Base-by-base conservation (phyloP, 2,329 filamentous ascomycete species). In the Diplodia seriata region DNA sequence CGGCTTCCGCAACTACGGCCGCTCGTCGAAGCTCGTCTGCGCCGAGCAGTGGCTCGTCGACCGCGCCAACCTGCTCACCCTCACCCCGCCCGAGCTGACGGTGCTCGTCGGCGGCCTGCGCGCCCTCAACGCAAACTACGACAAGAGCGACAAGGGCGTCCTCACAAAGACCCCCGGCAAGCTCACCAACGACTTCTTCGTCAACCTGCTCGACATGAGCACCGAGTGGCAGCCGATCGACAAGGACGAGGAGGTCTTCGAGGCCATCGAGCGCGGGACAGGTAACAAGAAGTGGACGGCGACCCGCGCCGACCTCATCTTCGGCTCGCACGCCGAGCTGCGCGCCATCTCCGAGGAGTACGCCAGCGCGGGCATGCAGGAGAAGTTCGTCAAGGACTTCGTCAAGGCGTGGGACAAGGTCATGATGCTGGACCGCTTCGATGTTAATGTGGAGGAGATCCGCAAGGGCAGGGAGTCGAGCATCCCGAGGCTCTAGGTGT, bases 101-200 rank as follows among this genome's bases (percentile, higher is more conserved):
- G 91, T 86, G 5, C 84, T 93, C 0, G 78, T 93, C 26, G 91
- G 91, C 71, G 91, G 91, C 77, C 82, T 94, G 66, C 90, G 91
- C 72, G 86, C 84, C 1, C 82, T 94, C 64, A 86, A 87, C 75
- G 82, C 86, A 76, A 94, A 93, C 83, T 91, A 84, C 70, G 90
- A 93, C 72, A 88, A 88, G 51, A 91, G 90, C 0, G 76, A 82
- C 29, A 79, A 86, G 68, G 91, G 91, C 69, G 85, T 93, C 68
- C 84, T 93, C 74, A 94, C 91, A 68, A 83, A 84, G 72, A 83
- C 82, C 8, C 89, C 90, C 0, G 91, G 91, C 51, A 79, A 86
- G 72, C 83, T 94, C 73, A 91, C 88, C 75, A 93, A 91, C 79
- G 91, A 93, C 81, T 94, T 92, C 85, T 94, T 94, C 75, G 85